These are phyloP conservation scores for Geotrichum bryndzae DNA, from an alignment of 1,139 yeast species.

Conservation along the genomic window DNA sequence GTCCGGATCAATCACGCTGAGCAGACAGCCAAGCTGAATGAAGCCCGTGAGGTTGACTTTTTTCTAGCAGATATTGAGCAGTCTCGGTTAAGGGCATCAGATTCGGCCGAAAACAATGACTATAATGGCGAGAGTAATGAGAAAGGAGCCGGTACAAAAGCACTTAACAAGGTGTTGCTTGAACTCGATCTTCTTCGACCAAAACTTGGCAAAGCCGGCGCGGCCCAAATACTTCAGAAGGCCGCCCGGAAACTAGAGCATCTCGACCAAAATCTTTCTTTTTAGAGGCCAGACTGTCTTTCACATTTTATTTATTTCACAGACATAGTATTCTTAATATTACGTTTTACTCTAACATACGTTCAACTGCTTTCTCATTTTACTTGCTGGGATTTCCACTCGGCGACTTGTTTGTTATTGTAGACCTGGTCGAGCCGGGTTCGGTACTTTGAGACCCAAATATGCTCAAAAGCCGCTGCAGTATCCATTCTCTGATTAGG, in stretches of 20 bases:
- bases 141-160: background rate
- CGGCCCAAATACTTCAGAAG: constrained; percentile 1
- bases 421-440: constrained; percentile 27
- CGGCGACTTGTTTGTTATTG: constrained; percentile 17
- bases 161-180: constrained; percentile 1
- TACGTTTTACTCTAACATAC: background rate
- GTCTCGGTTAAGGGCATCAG: background rate
- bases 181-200: constrained; percentile 2
- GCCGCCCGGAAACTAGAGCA: constrained; percentile 4
- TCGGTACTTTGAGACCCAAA: constrained; percentile 44
- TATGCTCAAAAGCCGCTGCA: constrained; percentile 38
- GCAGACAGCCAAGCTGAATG: constrained; percentile 12
- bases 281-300: background rate
- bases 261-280: constrained; percentile 7
- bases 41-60: constrained; percentile 19
- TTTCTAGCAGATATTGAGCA: constrained; percentile 20
- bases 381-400: constrained; percentile 14
- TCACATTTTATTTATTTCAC: constrained; percentile 1
- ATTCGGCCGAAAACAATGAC: constrained; percentile 4
- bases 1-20: constrained; percentile 16
- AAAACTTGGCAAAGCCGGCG: constrained; percentile 2
- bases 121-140: background rate
- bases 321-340: background rate
- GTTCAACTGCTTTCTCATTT: too few relatives aligned
- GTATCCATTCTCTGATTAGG: constrained; percentile 38